Evolutionary conservation across 768 basidiomycete species (phyloP).

Genomic region (Crepidotus variabilis): DNA sequence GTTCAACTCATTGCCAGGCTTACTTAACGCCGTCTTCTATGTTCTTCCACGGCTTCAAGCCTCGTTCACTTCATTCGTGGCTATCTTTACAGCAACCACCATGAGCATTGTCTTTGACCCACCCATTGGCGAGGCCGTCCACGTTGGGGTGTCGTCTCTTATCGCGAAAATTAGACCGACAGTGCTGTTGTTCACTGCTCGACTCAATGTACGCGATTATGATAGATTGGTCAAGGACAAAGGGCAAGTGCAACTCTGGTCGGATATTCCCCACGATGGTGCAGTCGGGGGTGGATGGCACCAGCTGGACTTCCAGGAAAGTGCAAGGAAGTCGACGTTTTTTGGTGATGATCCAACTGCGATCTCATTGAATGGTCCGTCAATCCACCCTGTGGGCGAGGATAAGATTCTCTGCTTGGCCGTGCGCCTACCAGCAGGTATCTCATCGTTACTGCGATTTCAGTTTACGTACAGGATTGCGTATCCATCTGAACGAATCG

Average conservation of each 20-base stretch:
- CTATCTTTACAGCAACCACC: constrained; percentile 3
- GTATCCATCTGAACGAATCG: constrained; percentile 36
- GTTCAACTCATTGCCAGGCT: background rate
- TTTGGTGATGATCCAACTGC: background rate
- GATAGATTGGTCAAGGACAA: constrained; percentile 23
- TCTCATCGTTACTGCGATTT: constrained; percentile 14
- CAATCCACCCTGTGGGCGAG: background rate
- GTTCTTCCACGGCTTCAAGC: background rate
- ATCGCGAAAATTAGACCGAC: constrained; percentile 15
- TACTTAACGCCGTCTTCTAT: background rate
- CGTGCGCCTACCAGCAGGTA: constrained; percentile 6
- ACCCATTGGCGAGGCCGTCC: constrained; percentile 29
- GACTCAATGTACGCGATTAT: constrained; percentile 26
- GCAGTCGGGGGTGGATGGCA: constrained; percentile 26
- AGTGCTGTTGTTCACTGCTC: constrained; percentile 33
- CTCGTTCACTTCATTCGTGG: background rate
- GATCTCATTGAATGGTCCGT: background rate
- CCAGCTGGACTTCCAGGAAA: constrained; percentile 26
- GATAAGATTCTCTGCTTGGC: constrained; percentile 3
- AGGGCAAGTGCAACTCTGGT: constrained; percentile 41
- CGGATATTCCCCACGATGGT: constrained; percentile 26
- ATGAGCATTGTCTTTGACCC: constrained; percentile 39
- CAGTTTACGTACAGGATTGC: constrained; percentile 49
- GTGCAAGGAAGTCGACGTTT: background rate
- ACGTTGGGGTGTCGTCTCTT: constrained; percentile 18